Evolutionary conservation across 805 yeast genomes (phyloP).

Genomic region (Scheffersomyces stipitis): DNA sequence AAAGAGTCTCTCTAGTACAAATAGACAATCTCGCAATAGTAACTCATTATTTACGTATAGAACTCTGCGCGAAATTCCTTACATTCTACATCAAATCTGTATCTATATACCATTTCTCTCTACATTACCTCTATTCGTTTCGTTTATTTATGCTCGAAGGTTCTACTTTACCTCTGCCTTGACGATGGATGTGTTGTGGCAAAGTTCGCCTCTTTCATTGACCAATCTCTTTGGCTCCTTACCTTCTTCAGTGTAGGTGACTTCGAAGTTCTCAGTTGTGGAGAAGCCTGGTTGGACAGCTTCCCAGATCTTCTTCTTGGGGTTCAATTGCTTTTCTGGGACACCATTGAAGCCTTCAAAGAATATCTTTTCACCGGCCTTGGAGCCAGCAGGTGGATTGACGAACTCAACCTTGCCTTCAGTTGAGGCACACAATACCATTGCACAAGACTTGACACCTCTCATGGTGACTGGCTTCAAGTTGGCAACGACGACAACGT

Average conservation of each 20-base stretch:
- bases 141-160: too few species aligned
- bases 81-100: too few species aligned
- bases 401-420: constrained; percentile 81
- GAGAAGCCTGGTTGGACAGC: constrained; percentile 87
- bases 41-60: too few species aligned
- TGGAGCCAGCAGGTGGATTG: constrained; percentile 88
- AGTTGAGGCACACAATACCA: constrained; percentile 93
- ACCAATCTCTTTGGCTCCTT: constrained; percentile 71
- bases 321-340: constrained; percentile 91
- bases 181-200: constrained; percentile 70
- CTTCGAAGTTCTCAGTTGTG: constrained; percentile 73
- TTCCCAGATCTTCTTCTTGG: constrained; percentile 98
- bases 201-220: constrained; percentile 74
- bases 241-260: constrained; percentile 79
- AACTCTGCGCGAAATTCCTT: too few species aligned
- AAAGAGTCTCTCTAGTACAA: too few species aligned
- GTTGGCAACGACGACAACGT: constrained; percentile 89
- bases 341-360: constrained; percentile 87
- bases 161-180: constrained; percentile 78
- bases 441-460: constrained; percentile 91
- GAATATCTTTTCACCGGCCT: constrained; percentile 95
- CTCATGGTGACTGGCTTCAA: constrained; percentile 98
- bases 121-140: too few species aligned
- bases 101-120: too few species aligned
- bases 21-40: too few species aligned